A percentile compares a stretch with the other conserved stretches of the same genome.
Evolutionary conservation across 345 rosid species (phyloP).

Genomic region (Euphorbia pulcherrima): DNA sequence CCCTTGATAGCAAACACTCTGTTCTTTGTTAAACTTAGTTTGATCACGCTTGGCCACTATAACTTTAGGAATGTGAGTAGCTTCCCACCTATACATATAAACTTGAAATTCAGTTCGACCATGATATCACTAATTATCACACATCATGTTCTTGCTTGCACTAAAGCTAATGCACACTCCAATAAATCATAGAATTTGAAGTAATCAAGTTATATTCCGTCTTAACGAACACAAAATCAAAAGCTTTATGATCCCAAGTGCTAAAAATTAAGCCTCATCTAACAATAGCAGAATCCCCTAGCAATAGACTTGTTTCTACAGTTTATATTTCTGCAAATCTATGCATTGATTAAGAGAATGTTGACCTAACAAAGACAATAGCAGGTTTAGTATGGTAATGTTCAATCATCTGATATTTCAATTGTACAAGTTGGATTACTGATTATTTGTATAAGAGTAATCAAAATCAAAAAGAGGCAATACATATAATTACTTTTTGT

Average conservation of each 20-base stretch:
- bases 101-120: slow-evolving; percentile 15
- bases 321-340: not conserved
- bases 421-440: not conserved
- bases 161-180: not conserved
- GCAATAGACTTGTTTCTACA: not conserved
- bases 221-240: not conserved
- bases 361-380: not conserved
- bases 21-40: slow-evolving; percentile 46
- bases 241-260: not conserved
- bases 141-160: not conserved
- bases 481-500: not conserved
- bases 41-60: slow-evolving; percentile 57
- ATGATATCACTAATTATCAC: not conserved
- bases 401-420: not conserved
- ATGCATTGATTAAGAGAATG: not conserved
- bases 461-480: not conserved
- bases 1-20: slow-evolving; percentile 59
- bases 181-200: not conserved
- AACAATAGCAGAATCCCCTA: not conserved
- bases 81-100: slow-evolving; percentile 75
- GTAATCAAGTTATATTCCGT: not conserved
- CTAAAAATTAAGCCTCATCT: too few species aligned
- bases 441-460: not conserved
- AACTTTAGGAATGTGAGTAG: slow-evolving; percentile 70
- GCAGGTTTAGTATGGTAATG: not conserved